Evolutionary conservation across 805 yeast species (phyloP).

Genomic region (Cyberlindnera mrakii): DNA sequence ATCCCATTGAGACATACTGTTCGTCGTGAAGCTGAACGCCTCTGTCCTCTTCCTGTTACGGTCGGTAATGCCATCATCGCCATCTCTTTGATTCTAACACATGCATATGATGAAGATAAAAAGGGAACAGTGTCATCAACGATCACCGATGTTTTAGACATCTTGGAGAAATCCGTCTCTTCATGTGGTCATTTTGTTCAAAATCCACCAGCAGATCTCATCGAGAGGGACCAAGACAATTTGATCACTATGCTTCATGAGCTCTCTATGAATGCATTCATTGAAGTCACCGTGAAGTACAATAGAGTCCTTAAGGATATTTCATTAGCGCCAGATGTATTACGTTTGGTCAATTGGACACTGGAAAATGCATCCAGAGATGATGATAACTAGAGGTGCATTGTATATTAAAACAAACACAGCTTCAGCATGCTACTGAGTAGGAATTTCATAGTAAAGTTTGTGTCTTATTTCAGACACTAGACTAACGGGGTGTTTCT

Average conservation of each 20-base stretch:
- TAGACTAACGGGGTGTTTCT: constrained; percentile 5
- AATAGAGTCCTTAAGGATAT: constrained; percentile 61
- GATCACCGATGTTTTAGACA: constrained; percentile 52
- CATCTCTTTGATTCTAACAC: constrained; percentile 49
- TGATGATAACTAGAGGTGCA: constrained; percentile 3
- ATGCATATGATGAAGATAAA: constrained; percentile 61
- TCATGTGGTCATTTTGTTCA: constrained; percentile 42
- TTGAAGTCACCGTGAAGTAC: constrained; percentile 57
- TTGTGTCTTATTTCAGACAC: too few species aligned
- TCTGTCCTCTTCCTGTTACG: constrained; percentile 59
- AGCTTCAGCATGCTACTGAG: not conserved
- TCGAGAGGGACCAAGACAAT: constrained; percentile 28
- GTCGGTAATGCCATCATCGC: constrained; percentile 62
- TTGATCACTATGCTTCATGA: constrained; percentile 54
- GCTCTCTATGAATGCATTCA: constrained; percentile 56
- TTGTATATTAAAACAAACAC: too few species aligned
- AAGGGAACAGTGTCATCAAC: constrained; percentile 45
- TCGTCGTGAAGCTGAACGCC: constrained; percentile 46
- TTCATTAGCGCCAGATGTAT: constrained; percentile 54
- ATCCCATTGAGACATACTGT: constrained; percentile 24
- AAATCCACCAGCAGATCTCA: constrained; percentile 23
- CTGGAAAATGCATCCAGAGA: constrained; percentile 58
- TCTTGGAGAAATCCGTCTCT: constrained; percentile 56
- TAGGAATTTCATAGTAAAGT: too few species aligned
- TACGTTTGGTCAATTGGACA: constrained; percentile 67